Evolutionary conservation across 2,329 filamentous ascomycete species (phyloP), one percentile per base, ranked within the genome.

Genomic region (Lachnellula willkommii): DNA sequence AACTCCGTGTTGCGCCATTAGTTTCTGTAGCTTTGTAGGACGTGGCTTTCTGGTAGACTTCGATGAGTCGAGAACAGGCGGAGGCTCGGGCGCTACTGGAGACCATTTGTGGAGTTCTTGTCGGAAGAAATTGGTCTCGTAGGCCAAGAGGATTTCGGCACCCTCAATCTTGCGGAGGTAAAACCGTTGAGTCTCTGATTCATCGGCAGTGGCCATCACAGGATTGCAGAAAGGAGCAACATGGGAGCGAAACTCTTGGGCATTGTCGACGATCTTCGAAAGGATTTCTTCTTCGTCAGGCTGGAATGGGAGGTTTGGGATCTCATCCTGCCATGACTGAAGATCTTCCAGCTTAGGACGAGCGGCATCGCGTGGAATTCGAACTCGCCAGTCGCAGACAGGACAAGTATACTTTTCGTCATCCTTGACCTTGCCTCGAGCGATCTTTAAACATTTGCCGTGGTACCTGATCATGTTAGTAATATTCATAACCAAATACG

Each of bases 341-440:
- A 99, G 77, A 64, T 97, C 92, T 70, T 99, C 94, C 0, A 99
- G 78, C 72, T 96, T 97, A 0, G 94, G 94, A 28, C 94, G 87
- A 22, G 94, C 91, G 24, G 94, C 94, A 76, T 99, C 94, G 47
- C 94, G 89, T 26, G 94, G 94, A 52, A 99, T 97, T 74, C 93
- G 95, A 69, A 96, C 89, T 17, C 94, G 87, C 84, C 92, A 96
- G 71, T 99, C 94, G 70, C 94, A 99, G 60, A 99, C 95, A 0
- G 94, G 94, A 67, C 94, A 99, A 1, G 93, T 97, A 70, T 96
- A 99, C 71, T 95, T 96, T 69, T 97, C 94, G 60, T 96, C 93
- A 69, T 97, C 94, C 74, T 97, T 97, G 66, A 99, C 90, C 70
- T 97, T 99, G 52, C 94, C 94, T 50, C 94, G 84, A 2, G 94